Evolutionary conservation across 2,329 filamentous ascomycete species (phyloP).

Genomic region (Colletotrichum lindemuthianum): DNA sequence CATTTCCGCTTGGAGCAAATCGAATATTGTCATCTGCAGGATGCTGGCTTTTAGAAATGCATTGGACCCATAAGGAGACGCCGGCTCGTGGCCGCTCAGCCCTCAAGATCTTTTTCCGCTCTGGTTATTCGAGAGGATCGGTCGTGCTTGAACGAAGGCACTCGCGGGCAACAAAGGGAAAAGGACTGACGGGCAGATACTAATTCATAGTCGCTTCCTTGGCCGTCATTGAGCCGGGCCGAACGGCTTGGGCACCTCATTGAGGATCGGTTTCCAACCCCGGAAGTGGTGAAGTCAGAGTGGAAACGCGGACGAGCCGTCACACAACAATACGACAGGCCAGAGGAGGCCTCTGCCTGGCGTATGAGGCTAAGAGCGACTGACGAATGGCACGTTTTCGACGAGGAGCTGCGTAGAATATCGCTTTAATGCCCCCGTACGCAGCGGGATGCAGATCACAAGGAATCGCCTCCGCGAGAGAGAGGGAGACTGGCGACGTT

Average conservation of each 20-base stretch:
- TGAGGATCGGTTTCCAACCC: background rate
- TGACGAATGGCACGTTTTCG: conserved; percentile 2
- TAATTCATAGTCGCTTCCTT: conserved; percentile 15
- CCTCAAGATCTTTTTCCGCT: background rate
- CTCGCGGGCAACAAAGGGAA: background rate
- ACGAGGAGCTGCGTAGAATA: background rate
- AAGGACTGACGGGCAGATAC: background rate
- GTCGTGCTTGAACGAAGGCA: background rate
- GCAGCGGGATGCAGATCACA: background rate
- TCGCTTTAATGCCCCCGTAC: too few species aligned
- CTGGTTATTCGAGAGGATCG: background rate
- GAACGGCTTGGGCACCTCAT: conserved; percentile 13
- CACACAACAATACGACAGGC: conserved; percentile 23
- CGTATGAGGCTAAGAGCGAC: background rate
- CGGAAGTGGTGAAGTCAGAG: background rate
- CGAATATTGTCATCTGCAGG: too few species aligned
- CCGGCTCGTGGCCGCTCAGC: conserved; percentile 15
- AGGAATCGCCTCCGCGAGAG: conserved; percentile 3
- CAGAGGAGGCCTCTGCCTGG: conserved; percentile 21
- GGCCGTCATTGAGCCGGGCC: conserved; percentile 22
- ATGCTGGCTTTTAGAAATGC: background rate
- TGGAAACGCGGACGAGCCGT: conserved; percentile 1
- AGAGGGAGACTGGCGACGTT: conserved; percentile 17
- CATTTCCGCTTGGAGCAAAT: background rate
- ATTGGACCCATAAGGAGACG: conserved; percentile 8